Conservation (phyloP, 148 eudicot species). For the Arctostaphylos glauca region DNA sequence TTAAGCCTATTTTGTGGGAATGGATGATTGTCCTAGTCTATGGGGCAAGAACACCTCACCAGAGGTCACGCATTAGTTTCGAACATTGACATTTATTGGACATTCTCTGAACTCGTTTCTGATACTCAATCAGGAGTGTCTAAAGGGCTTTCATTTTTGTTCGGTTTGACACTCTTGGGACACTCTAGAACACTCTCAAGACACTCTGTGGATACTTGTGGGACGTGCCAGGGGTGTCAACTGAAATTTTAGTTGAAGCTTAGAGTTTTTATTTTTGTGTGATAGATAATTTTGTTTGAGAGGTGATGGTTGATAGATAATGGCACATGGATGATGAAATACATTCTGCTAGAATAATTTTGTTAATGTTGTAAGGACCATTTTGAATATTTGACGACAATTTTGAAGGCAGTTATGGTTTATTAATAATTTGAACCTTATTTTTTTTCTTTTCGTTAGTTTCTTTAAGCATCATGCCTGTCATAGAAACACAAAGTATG, state of each 20-base stretch:
- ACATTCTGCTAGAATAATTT: too few species aligned
- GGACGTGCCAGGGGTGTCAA: not conserved
- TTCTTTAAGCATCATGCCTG: not conserved
- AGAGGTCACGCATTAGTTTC: not conserved
- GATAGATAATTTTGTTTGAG: not conserved
- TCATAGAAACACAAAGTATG: not conserved
- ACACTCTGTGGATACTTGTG: too few species aligned
- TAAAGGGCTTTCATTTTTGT: not conserved
- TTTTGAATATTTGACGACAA: not conserved
- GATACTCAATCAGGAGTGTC: not conserved
- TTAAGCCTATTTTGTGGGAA: not conserved
- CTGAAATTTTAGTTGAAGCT: not conserved
- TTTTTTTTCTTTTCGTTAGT: not conserved
- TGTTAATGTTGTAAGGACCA: not conserved
- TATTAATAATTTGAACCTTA: not conserved
- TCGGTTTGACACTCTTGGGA: not conserved
- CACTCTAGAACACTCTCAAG: not conserved
- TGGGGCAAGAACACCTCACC: not conserved
- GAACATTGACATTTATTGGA: not conserved
- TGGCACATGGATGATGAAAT: not conserved
- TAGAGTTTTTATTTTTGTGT: not conserved
- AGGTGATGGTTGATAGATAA: not conserved
- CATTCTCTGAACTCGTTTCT: not conserved
- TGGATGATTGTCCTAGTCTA: not conserved
- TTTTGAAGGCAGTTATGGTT: not conserved